Conservation (phyloP, 306 rosid genomes). For the Casuarina glauca region DNA sequence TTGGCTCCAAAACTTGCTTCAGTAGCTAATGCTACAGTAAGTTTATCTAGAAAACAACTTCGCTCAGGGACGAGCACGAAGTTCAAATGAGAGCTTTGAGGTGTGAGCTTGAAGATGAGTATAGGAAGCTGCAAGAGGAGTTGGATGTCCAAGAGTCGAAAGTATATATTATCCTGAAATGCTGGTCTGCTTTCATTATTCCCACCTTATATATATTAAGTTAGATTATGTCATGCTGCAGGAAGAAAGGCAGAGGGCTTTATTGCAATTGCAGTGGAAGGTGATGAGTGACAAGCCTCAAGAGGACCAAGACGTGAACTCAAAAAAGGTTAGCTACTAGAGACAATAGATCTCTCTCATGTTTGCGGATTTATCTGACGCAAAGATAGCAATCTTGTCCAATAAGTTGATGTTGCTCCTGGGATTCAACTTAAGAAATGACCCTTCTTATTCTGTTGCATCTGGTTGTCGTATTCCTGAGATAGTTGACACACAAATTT, state of each 20-base stretch:
- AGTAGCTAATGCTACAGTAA: constrained; percentile 11
- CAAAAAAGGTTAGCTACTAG: constrained; percentile 60
- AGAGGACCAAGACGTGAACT: constrained; percentile 86
- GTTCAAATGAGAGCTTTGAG: constrained; percentile 72
- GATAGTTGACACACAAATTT: not conserved
- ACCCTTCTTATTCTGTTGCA: not conserved
- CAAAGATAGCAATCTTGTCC: constrained; percentile 14
- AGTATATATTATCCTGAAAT: constrained; percentile 45
- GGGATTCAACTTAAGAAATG: not conserved
- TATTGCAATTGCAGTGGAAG: constrained; percentile 95
- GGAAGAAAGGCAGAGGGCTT: constrained; percentile 96
- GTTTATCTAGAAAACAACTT: constrained; percentile 56
- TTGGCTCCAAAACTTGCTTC: constrained; percentile 15
- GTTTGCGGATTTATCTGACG: constrained; percentile 16
- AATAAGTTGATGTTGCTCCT: not conserved
- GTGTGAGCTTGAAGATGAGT: constrained; percentile 81
- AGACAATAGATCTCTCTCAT: constrained; percentile 14
- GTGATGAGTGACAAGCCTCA: constrained; percentile 89
- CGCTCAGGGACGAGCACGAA: constrained; percentile 73
- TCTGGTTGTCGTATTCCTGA: not conserved
- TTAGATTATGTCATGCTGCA: constrained; percentile 32
- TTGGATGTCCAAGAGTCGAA: constrained; percentile 85
- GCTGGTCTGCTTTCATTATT: constrained; percentile 18
- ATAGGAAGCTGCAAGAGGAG: constrained; percentile 80
- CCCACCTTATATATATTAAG: constrained; percentile 10